These are phyloP conservation scores for Mycena indigotica DNA, from an alignment of 768 basidiomycete genomes.

Conservation along the genomic window DNA sequence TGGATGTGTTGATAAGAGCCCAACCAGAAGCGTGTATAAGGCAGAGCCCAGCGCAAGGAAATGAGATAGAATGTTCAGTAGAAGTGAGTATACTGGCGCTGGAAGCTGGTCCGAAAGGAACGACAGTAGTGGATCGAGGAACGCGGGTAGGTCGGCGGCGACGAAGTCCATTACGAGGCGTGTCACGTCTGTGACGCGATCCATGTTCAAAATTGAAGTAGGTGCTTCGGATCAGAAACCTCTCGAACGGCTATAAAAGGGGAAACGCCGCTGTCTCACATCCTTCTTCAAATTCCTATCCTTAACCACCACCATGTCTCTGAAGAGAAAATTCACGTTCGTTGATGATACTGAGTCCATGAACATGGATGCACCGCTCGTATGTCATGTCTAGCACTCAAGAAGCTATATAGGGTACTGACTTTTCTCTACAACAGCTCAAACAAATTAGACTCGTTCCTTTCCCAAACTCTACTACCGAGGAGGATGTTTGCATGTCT, in stretches of 20 bases:
- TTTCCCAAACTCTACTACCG: constrained; percentile 66
- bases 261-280: neutral
- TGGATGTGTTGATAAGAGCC: constrained; percentile 53
- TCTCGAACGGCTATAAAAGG: neutral
- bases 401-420: constrained; percentile 22
- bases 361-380: constrained; percentile 44
- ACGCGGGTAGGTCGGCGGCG: constrained; percentile 41
- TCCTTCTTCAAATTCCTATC: constrained; percentile 15
- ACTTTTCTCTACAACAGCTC: constrained; percentile 41
- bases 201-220: no score
- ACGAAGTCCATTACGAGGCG: constrained; percentile 24
- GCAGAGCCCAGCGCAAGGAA: constrained; percentile 52
- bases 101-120: constrained; percentile 60
- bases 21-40: constrained; percentile 47
- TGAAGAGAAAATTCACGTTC: constrained; percentile 75
- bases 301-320: constrained; percentile 48
- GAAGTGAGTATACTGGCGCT: constrained; percentile 52
- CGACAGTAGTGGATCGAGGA: constrained; percentile 56
- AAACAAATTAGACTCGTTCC: constrained; percentile 78
- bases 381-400: constrained; percentile 30
- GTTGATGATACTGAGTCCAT: constrained; percentile 51
- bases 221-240: neutral
- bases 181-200: neutral
- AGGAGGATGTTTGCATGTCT: constrained; percentile 73
- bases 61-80: constrained; percentile 55